Conservation (phyloP, 495 filamentous ascomycete genomes). For the Lichina pygmaea region DNA sequence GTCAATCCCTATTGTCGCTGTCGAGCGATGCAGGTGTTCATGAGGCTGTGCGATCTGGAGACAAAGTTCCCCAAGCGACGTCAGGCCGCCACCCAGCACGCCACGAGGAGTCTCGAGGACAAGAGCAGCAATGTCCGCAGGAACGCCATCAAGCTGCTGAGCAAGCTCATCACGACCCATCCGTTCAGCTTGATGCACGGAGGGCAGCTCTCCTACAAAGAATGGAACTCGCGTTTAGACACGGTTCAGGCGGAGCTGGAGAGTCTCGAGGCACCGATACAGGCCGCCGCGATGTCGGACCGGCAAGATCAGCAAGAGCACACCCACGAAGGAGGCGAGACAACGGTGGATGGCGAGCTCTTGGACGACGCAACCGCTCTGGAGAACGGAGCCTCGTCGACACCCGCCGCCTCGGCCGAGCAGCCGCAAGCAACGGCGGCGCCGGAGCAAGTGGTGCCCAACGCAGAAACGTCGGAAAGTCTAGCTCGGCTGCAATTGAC, state of each 20-base stretch:
- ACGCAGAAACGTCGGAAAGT: constrained; percentile 46
- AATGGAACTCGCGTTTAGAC: constrained; percentile 60
- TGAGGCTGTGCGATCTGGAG: constrained; percentile 73
- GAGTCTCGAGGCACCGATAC: constrained; percentile 49
- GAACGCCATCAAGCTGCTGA: constrained; percentile 82
- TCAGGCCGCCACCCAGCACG: constrained; percentile 62
- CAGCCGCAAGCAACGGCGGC: constrained; percentile 19
- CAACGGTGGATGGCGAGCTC: constrained; percentile 44
- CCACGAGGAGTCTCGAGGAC: constrained; percentile 72
- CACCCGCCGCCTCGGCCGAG: constrained; percentile 31
- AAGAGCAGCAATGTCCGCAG: constrained; percentile 93
- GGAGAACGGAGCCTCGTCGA: constrained; percentile 33
- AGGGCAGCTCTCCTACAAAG: constrained; percentile 53
- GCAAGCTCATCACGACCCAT: constrained; percentile 68
- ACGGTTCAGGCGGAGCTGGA: constrained; percentile 59
- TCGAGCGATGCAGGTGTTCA: constrained; percentile 75
- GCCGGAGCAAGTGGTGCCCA: constrained; percentile 32
- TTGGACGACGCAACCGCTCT: constrained; percentile 74
- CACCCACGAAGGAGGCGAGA: background rate
- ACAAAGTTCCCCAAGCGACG: constrained; percentile 85
- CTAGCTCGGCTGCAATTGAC: constrained; percentile 69
- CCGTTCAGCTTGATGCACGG: constrained; percentile 85
- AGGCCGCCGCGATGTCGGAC: constrained; percentile 22
- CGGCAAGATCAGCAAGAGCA: constrained; percentile 4
- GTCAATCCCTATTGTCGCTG: constrained; percentile 92